These are phyloP conservation scores for Aspergillus olivimuriae DNA, from an alignment of 495 filamentous ascomycete species.

Conservation along the genomic window DNA sequence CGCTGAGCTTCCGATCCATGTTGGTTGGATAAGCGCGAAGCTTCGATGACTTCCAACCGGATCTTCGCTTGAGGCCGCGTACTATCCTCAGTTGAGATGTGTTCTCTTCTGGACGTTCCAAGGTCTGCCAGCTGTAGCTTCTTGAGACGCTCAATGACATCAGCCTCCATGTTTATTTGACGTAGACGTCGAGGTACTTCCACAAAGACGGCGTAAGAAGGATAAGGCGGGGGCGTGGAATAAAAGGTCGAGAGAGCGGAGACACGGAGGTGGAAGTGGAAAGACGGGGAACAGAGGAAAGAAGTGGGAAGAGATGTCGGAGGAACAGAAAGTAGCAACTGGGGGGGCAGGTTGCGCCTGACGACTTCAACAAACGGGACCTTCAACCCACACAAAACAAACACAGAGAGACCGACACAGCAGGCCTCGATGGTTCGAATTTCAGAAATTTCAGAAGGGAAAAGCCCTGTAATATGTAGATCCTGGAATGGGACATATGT, in stretches of 20 bases:
- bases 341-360: no score
- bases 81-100: conserved; percentile 24
- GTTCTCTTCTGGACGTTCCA: conserved; percentile 28
- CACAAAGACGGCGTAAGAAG: not conserved
- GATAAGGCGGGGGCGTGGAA: not conserved
- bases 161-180: no score
- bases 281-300: not conserved
- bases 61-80: not conserved
- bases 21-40: conserved; percentile 16
- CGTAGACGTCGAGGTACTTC: not conserved
- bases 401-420: no score
- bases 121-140: conserved; percentile 32
- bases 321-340: not conserved
- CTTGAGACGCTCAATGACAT: conserved; percentile 20
- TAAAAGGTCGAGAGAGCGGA: not conserved
- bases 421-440: no score
- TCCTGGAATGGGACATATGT: no score
- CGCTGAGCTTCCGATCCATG: conserved; percentile 17
- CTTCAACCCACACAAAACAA: no score
- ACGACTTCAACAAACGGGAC: no score
- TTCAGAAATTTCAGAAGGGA: conserved; percentile 2
- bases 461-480: no score
- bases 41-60: conserved; percentile 17
- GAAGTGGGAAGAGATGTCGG: not conserved
- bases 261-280: not conserved